These are phyloP conservation scores for Trichoderma citrinoviride DNA, from an alignment of 2,329 filamentous ascomycete genomes.

Conservation along the genomic window DNA sequence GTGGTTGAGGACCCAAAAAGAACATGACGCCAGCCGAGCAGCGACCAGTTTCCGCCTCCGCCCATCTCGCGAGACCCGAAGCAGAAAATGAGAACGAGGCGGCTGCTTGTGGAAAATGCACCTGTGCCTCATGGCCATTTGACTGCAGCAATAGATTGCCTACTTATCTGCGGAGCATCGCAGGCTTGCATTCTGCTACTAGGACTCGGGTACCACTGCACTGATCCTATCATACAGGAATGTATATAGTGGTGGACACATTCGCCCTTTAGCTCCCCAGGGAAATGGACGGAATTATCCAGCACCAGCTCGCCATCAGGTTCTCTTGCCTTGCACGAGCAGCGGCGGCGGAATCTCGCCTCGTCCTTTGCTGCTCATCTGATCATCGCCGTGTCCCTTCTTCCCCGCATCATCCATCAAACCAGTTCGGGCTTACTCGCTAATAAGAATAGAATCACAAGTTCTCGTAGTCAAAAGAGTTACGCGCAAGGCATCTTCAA, in stretches of 20 bases:
- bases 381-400: slow-evolving; percentile 4
- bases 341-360: background rate
- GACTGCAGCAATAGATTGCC: slow-evolving; percentile 2
- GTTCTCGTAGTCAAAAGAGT: too few species aligned
- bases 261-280: background rate
- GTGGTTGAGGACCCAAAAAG: background rate
- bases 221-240: too few species aligned
- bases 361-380: background rate
- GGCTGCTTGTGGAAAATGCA: background rate
- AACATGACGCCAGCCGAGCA: slow-evolving; percentile 2
- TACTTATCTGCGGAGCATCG: slow-evolving; percentile 7
- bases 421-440: background rate
- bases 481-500: background rate
- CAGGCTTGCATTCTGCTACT: background rate
- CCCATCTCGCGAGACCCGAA: background rate
- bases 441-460: background rate
- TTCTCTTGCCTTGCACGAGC: background rate
- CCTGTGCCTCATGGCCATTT: slow-evolving; percentile 13
- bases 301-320: background rate
- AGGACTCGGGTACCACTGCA: too few species aligned
- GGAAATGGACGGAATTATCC: background rate
- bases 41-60: slow-evolving; percentile 6
- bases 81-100: too few species aligned
- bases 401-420: background rate
- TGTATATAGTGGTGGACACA: background rate